A percentile compares a stretch with the other conserved stretches of the same genome.
These are phyloP conservation scores for Hypomontagnella monticulosa DNA, from an alignment of 495 filamentous ascomycete genomes.

Conservation along the genomic window DNA sequence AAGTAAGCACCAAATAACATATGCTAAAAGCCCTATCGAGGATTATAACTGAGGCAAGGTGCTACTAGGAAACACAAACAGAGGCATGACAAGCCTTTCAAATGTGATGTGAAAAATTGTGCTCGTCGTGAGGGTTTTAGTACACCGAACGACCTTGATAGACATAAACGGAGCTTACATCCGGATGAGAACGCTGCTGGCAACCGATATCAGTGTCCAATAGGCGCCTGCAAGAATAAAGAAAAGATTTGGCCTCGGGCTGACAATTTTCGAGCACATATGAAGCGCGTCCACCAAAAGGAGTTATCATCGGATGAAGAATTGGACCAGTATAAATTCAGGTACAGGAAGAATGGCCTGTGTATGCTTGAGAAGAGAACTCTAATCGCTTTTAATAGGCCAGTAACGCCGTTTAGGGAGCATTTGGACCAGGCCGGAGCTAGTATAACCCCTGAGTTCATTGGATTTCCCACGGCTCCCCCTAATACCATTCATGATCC, in stretches of 20 bases:
- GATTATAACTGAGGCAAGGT: conserved; percentile 17
- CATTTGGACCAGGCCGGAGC: conserved; percentile 4
- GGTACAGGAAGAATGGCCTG: conserved; percentile 54
- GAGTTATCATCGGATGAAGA: conserved; percentile 52
- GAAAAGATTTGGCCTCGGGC: conserved; percentile 85
- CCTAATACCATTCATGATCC: background rate
- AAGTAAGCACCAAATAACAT: conserved; percentile 48
- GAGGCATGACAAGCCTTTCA: conserved; percentile 78
- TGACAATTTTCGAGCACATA: conserved; percentile 92
- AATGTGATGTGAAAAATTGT: conserved; percentile 71
- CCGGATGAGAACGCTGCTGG: conserved; percentile 55
- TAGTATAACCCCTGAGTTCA: conserved; percentile 12
- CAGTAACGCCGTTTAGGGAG: conserved; percentile 11
- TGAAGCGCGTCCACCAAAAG: conserved; percentile 75
- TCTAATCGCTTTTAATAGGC: conserved; percentile 34
- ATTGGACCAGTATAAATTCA: conserved; percentile 59
- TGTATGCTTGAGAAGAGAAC: background rate
- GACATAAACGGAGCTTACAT: conserved; percentile 78
- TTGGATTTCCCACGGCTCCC: conserved; percentile 7
- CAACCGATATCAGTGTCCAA: conserved; percentile 73
- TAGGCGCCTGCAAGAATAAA: conserved; percentile 69
- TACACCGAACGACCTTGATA: conserved; percentile 80
- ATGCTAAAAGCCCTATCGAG: background rate
- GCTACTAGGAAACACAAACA: conserved; percentile 78
- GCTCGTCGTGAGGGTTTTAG: conserved; percentile 73